These are phyloP conservation scores for Candida alai DNA, from an alignment of 805 yeast species.

Conservation along the genomic window DNA sequence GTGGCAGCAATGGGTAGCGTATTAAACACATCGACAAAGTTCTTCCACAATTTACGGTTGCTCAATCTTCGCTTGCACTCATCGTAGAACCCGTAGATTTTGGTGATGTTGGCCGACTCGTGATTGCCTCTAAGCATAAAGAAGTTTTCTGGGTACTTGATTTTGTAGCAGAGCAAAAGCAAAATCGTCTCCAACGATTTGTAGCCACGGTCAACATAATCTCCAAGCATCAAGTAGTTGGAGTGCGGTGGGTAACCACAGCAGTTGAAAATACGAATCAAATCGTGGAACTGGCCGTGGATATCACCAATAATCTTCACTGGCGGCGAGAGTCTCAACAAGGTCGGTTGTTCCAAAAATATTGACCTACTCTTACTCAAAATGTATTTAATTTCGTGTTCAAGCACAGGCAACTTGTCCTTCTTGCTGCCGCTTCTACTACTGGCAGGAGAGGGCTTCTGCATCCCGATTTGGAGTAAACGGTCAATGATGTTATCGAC, in stretches of 20 bases:
- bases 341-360: slow-evolving; percentile 60
- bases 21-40: slow-evolving; percentile 53
- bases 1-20: slow-evolving; percentile 61
- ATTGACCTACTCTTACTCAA: slow-evolving; percentile 57
- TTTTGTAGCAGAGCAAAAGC: slow-evolving; percentile 49
- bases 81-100: slow-evolving; percentile 58
- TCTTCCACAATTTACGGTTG: slow-evolving; percentile 46
- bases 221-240: slow-evolving; percentile 55
- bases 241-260: slow-evolving; percentile 59
- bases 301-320: slow-evolving; percentile 83
- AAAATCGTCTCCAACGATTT: slow-evolving; percentile 55
- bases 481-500: slow-evolving; percentile 62
- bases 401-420: slow-evolving; percentile 48
- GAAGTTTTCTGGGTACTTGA: slow-evolving; percentile 58
- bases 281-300: slow-evolving; percentile 62
- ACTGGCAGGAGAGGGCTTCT: slow-evolving; percentile 18
- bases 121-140: slow-evolving; percentile 60
- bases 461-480: slow-evolving; percentile 47
- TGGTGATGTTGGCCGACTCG: slow-evolving; percentile 56
- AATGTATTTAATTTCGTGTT: slow-evolving; percentile 53
- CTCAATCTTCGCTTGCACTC: slow-evolving; percentile 54
- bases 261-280: slow-evolving; percentile 50
- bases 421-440: slow-evolving; percentile 33
- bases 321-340: slow-evolving; percentile 67
- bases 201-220: slow-evolving; percentile 57